Percentiles rank a stretch among this genome's conserved stretches.
phyloP scores from a whole-genome alignment of 495 filamentous ascomycete genomes.

The Tuber aestivum region DNA sequence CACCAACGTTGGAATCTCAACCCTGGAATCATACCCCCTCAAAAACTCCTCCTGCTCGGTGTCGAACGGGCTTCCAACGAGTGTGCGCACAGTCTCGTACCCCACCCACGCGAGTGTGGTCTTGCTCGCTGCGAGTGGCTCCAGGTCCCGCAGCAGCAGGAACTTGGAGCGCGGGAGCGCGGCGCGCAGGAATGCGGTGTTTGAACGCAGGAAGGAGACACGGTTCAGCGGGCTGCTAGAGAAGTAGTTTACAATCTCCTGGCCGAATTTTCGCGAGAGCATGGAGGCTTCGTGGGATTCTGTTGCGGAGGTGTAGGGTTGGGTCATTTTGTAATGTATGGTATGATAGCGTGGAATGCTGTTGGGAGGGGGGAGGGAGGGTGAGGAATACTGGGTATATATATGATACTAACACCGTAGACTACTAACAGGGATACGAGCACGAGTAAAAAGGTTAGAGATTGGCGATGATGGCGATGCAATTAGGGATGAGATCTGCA shows the following conservation, averaged over 20 bases:
- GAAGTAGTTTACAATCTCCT: slow-evolving; percentile 92
- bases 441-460: not conserved
- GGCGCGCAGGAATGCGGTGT: slow-evolving; percentile 69
- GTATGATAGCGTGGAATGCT: not conserved
- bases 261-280: slow-evolving; percentile 80
- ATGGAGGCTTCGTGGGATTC: slow-evolving; percentile 51
- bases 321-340: not conserved
- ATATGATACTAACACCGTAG: not conserved
- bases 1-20: slow-evolving; percentile 57
- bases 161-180: slow-evolving; percentile 73
- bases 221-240: slow-evolving; percentile 65
- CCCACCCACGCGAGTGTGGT: slow-evolving; percentile 57
- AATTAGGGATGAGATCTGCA: not conserved
- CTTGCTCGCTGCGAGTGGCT: slow-evolving; percentile 58
- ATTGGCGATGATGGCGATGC: not conserved
- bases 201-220: slow-evolving; percentile 76
- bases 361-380: not conserved
- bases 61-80: slow-evolving; percentile 68
- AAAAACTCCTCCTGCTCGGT: slow-evolving; percentile 68
- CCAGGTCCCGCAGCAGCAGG: slow-evolving; percentile 70
- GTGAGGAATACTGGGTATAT: too few relatives aligned
- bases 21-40: slow-evolving; percentile 64
- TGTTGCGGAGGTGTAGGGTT: not conserved
- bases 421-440: not conserved
- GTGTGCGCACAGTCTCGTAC: slow-evolving; percentile 53